A percentile compares a stretch with the other conserved stretches of the same genome.
Conservation (phyloP, 441 rosid species). For the Euphorbia schlechtendalii region DNA sequence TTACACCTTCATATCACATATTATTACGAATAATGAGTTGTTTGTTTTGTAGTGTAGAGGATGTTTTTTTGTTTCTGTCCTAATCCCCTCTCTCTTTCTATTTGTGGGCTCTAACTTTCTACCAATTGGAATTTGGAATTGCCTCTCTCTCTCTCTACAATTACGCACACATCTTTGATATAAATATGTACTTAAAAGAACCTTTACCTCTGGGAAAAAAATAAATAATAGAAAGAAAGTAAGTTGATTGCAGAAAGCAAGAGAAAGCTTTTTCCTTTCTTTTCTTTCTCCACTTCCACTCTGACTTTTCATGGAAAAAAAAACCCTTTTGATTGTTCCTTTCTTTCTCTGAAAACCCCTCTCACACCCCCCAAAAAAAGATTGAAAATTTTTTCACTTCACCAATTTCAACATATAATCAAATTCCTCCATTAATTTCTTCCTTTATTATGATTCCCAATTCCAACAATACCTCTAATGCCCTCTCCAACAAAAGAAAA, state of each 20-base stretch:
- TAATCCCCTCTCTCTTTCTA: slow-evolving; percentile 15
- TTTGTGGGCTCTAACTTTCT: neutral
- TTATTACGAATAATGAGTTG: slow-evolving; percentile 39
- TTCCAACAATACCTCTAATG: slow-evolving; percentile 43
- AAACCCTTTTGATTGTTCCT: slow-evolving; percentile 1
- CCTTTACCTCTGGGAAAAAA: neutral
- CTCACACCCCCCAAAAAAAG: slow-evolving; percentile 15
- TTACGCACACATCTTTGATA: neutral
- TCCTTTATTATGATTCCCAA: slow-evolving; percentile 30
- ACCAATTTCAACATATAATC: slow-evolving; percentile 26
- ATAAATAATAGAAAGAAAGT: slow-evolving; percentile 15
- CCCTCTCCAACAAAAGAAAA: slow-evolving; percentile 55
- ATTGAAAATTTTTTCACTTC: slow-evolving; percentile 24
- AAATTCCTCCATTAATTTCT: too few species aligned
- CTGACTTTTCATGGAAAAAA: neutral
- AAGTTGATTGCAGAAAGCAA: slow-evolving; percentile 63
- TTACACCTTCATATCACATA: slow-evolving; percentile 41
- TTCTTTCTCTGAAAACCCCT: slow-evolving; percentile 29
- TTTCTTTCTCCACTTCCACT: slow-evolving; percentile 19
- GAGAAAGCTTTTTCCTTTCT: slow-evolving; percentile 21
- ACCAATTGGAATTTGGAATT: too few species aligned
- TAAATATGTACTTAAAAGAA: slow-evolving; percentile 9
- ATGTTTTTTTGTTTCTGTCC: slow-evolving; percentile 51
- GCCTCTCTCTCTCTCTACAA: slow-evolving; percentile 2
- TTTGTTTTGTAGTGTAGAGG: slow-evolving; percentile 39